Evolutionary conservation across 805 yeast species (phyloP), one percentile per base, ranked within the genome.

Genomic region (Saccharomycopsis schoenii): DNA sequence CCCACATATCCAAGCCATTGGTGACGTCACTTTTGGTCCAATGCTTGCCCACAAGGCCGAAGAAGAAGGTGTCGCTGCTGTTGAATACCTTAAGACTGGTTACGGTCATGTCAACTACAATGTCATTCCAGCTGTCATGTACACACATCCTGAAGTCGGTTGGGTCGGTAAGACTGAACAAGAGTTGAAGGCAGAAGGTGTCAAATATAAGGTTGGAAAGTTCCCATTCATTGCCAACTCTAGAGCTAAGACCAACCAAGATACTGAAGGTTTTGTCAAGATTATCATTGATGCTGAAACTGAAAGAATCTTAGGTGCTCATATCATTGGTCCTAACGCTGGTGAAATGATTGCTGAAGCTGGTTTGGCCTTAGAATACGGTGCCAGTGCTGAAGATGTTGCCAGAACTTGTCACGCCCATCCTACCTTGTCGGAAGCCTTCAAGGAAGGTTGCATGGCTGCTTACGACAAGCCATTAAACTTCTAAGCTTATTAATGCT

Each of bases 1-100:
- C 76, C 87, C 92, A 60, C 96, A 94, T 77, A 92, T 94, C 74
- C 89, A 96, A 77, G 96, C 91, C 70, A 89, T 94, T 76, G 99
- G 99, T 76, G 99, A 94, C 73, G 97, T 86, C 61, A 94, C 99
- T 51, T 94, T 89, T 70, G 99, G 99, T 69, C 93, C 96, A 69
- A 94, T 94, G 99, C 83, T 94, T 77, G 99, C 99, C 66, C 99
- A 94, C 83, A 94, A 94, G 82, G 99, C 99, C 65, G 99, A 94
- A 81, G 99, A 94, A 76, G 99, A 94, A 81, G 99, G 97, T 77
- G 86, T 94, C 68, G 99, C 99, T 62, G 98, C 97, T 67, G 98
- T 82, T 67, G 99, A 94, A 79, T 89, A 84, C 80, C 83, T 94
- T 74, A 90, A 90, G 80, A 76, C 76, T 68, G 99, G 98, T 67